Evolutionary conservation across 768 basidiomycete species (phyloP).

Genomic region (Tylopilus subfusipes): DNA sequence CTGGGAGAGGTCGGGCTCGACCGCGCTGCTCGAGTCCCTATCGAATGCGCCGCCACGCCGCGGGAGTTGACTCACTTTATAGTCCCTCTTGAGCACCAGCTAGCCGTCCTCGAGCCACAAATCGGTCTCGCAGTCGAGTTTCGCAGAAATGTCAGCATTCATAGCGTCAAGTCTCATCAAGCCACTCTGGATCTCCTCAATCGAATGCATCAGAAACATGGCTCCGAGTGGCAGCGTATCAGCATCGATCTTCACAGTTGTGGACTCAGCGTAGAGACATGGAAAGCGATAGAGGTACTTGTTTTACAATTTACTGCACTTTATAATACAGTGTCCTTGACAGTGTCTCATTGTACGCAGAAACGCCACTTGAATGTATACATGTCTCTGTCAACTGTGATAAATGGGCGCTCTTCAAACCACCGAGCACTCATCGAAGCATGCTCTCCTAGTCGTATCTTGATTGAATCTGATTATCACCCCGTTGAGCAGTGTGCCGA

Average conservation of each 20-base stretch:
- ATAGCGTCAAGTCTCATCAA: constrained; percentile 77
- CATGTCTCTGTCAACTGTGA: constrained; percentile 82
- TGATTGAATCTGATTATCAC: constrained; percentile 86
- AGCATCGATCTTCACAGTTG: constrained; percentile 91
- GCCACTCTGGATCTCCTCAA: constrained; percentile 65
- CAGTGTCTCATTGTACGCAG: constrained; percentile 36
- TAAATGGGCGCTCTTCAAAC: constrained; percentile 70
- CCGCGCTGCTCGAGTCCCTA: constrained; percentile 70
- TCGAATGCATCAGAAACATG: constrained; percentile 55
- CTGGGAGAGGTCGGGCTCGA: constrained; percentile 95
- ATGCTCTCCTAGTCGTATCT: constrained; percentile 62
- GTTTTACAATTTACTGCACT: neutral
- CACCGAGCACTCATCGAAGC: constrained; percentile 61
- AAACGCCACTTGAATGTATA: constrained; percentile 73
- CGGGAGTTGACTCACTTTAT: constrained; percentile 72
- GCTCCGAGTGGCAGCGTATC: constrained; percentile 56
- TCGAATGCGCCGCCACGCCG: constrained; percentile 45
- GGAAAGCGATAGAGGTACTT: constrained; percentile 69
- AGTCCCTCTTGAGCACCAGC: constrained; percentile 77
- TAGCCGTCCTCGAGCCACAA: constrained; percentile 77
- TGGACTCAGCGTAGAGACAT: constrained; percentile 74
- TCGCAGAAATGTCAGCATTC: constrained; percentile 75
- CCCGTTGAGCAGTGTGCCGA: constrained; percentile 53
- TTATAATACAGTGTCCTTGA: constrained; percentile 4
- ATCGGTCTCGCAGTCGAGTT: constrained; percentile 81